Evolutionary conservation across 768 basidiomycete genomes (phyloP).

Genomic region (Pulveroboletus frians): DNA sequence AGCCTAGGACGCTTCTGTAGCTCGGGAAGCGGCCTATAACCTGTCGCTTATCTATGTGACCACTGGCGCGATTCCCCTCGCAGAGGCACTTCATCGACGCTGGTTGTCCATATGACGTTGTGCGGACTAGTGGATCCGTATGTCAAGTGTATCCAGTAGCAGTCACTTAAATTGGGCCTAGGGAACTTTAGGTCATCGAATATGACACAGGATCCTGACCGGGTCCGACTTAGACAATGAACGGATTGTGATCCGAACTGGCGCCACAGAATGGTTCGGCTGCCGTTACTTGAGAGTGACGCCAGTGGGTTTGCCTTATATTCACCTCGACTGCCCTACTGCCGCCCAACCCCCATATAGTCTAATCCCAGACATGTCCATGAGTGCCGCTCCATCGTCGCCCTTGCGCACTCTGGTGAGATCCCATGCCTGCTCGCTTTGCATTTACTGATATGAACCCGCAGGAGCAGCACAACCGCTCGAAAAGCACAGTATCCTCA

Average conservation of each 20-base stretch:
- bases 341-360: too few species aligned
- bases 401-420: constrained; percentile 7
- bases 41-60: constrained; percentile 75
- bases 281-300: too few species aligned
- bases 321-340: not conserved
- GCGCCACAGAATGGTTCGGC: not conserved
- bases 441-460: not conserved
- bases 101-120: constrained; percentile 76
- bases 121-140: not conserved
- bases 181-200: not conserved
- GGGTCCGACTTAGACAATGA: not conserved
- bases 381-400: constrained; percentile 7
- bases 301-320: too few species aligned
- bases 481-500: constrained; percentile 3
- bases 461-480: not conserved
- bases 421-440: not conserved
- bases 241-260: constrained; percentile 1
- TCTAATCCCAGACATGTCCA: constrained; percentile 6
- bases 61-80: constrained; percentile 69
- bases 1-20: constrained; percentile 8
- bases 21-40: constrained; percentile 38
- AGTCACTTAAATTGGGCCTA: not conserved
- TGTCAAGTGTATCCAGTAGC: not conserved
- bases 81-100: constrained; percentile 61
- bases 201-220: not conserved